Percentiles rank a stretch among this genome's conserved stretches.
Evolutionary conservation across 371 early-diverging fungal genomes (phyloP).

Genomic region (Funneliformis caledonium): DNA sequence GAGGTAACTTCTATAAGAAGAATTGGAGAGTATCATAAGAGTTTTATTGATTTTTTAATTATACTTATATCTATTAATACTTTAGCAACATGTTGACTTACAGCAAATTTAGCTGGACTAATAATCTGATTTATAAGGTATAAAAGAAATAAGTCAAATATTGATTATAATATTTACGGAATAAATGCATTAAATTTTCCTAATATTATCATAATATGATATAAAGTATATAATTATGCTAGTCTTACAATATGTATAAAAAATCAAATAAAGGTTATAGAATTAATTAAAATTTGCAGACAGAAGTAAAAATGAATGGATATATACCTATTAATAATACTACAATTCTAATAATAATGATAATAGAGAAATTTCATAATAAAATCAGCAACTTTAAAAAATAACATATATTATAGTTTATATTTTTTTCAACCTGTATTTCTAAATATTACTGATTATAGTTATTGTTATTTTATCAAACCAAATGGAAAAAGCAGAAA

Average conservation of each 20-base stretch:
- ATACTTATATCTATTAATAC: neutral
- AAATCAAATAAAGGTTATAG: neutral
- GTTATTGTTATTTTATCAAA: too few relatives aligned
- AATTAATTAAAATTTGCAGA: neutral
- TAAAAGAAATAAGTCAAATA: neutral
- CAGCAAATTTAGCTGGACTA: neutral
- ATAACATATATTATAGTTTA: neutral
- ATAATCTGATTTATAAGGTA: neutral
- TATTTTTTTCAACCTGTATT: too few relatives aligned
- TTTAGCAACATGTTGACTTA: neutral
- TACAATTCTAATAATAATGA: neutral
- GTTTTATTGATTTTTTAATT: slow-evolving; percentile 2
- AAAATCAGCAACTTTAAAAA: neutral
- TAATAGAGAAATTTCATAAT: neutral
- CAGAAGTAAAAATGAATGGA: neutral
- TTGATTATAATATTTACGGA: neutral
- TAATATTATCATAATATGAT: neutral
- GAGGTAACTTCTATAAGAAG: neutral
- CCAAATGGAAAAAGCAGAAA: too few relatives aligned
- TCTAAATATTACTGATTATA: too few relatives aligned
- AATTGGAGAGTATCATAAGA: neutral
- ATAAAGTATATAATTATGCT: neutral
- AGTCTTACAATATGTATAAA: neutral
- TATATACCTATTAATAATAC: neutral
- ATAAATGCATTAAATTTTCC: neutral